These are phyloP conservation scores for Fusarium irregulare DNA, from an alignment of 2,329 filamentous ascomycete genomes.

Conservation along the genomic window DNA sequence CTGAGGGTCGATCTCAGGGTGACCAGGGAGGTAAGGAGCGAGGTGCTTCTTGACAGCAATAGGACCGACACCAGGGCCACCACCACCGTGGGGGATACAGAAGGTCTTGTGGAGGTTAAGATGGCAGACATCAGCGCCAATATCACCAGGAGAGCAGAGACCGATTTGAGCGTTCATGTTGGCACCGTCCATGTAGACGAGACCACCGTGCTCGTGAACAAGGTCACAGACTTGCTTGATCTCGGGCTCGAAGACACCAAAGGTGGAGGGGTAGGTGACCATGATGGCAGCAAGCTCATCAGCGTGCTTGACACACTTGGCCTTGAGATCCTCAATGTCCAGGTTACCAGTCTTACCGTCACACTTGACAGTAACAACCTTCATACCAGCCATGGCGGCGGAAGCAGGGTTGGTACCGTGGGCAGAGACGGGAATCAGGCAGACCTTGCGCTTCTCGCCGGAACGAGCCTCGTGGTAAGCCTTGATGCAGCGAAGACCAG, in stretches of 20 bases:
- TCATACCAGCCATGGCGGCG: conserved; percentile 95
- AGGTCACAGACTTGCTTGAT: conserved; percentile 87
- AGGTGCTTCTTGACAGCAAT: conserved; percentile 92
- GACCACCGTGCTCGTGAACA: conserved; percentile 88
- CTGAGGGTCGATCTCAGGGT: conserved; percentile 46
- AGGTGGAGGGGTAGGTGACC: conserved; percentile 96
- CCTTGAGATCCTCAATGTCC: conserved; percentile 86
- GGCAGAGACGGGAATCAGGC: conserved; percentile 92
- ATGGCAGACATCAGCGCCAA: conserved; percentile 98
- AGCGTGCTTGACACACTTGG: conserved; percentile 88
- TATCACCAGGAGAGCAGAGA: conserved; percentile 91
- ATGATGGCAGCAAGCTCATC: conserved; percentile 92
- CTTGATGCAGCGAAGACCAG: conserved; percentile 87
- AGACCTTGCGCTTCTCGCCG: conserved; percentile 81
- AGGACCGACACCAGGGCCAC: conserved; percentile 91
- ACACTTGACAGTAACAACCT: conserved; percentile 91
- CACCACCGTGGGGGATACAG: conserved; percentile 96
- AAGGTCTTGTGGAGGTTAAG: conserved; percentile 99
- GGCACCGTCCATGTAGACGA: conserved; percentile 99
- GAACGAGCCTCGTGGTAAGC: conserved; percentile 75
- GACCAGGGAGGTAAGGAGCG: conserved; percentile 69
- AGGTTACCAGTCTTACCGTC: conserved; percentile 88
- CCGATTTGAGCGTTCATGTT: conserved; percentile 99
- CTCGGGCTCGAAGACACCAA: conserved; percentile 91
- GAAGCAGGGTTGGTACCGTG: conserved; percentile 97